phyloP scores from a whole-genome alignment of 176 grass and related monocot genomes.

The Musa acuminata region DNA sequence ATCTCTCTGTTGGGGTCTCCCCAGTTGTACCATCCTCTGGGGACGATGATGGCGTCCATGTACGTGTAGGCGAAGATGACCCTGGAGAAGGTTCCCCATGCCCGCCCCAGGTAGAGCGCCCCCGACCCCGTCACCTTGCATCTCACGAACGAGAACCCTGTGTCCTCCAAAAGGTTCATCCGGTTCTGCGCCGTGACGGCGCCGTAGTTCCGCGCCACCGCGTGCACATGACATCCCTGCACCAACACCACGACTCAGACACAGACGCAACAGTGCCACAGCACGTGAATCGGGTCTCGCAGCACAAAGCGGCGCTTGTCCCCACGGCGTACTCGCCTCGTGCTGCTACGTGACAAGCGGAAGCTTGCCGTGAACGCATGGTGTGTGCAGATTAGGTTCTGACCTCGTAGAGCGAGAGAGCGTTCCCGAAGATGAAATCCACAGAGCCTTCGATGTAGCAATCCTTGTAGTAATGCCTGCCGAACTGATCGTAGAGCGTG shows the following conservation, averaged over 20 bases:
- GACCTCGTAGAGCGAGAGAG: conserved; percentile 93
- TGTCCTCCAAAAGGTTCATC: conserved; percentile 72
- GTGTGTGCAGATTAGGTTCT: not conserved
- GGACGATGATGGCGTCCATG: conserved; percentile 94
- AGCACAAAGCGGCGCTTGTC: no score
- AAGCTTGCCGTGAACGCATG: no score
- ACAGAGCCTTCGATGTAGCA: conserved; percentile 98
- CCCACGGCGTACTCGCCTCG: no score
- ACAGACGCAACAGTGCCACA: no score
- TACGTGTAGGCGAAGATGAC: conserved; percentile 93
- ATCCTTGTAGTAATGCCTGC: conserved; percentile 84
- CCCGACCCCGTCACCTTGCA: conserved; percentile 89
- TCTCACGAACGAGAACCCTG: conserved; percentile 83
- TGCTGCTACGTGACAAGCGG: no score
- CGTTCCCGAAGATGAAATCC: conserved; percentile 99
- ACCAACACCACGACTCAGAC: not conserved
- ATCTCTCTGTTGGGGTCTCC: conserved; percentile 81
- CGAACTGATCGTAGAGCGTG: conserved; percentile 85
- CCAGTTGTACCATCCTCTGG: conserved; percentile 87
- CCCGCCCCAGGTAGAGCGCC: conserved; percentile 77
- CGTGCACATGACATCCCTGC: conserved; percentile 83
- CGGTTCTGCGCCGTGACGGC: conserved; percentile 80
- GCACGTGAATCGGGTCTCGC: no score
- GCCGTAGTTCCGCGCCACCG: conserved; percentile 63
- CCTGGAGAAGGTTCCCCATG: conserved; percentile 82